Conservation (phyloP, 768 basidiomycete genomes). For the Russula virescens region DNA sequence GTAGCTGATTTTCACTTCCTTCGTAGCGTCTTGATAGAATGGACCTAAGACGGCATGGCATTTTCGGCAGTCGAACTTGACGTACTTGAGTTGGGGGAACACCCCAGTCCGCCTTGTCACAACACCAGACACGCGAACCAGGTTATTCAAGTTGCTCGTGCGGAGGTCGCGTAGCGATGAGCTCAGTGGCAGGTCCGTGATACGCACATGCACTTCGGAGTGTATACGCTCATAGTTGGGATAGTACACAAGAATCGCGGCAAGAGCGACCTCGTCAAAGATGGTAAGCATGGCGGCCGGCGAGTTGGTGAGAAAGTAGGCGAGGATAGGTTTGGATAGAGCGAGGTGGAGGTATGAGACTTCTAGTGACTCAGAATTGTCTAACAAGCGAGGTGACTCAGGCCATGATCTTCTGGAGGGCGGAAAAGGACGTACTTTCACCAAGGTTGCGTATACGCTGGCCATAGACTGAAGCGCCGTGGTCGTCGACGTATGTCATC, state of each 20-base stretch:
- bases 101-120: slow-evolving; percentile 94
- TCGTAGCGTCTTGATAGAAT: slow-evolving; percentile 95
- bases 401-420: neutral
- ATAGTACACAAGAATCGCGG: slow-evolving; percentile 92
- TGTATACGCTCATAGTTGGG: slow-evolving; percentile 96
- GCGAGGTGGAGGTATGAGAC: slow-evolving; percentile 96
- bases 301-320: slow-evolving; percentile 95
- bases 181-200: slow-evolving; percentile 86
- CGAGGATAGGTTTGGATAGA: slow-evolving; percentile 86
- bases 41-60: slow-evolving; percentile 93
- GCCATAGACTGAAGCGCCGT: slow-evolving; percentile 89
- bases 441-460: slow-evolving; percentile 89
- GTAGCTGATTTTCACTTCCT: slow-evolving; percentile 90
- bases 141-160: slow-evolving; percentile 86
- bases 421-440: slow-evolving; percentile 60
- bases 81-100: slow-evolving; percentile 98
- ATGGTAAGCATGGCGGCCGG: slow-evolving; percentile 89
- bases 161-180: slow-evolving; percentile 91
- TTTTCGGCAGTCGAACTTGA: slow-evolving; percentile 96
- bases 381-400: slow-evolving; percentile 38
- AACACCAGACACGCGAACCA: slow-evolving; percentile 92
- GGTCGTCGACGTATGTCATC: slow-evolving; percentile 92
- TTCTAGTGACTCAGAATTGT: slow-evolving; percentile 95
- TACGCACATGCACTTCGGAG: slow-evolving; percentile 95
- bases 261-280: slow-evolving; percentile 92